phyloP scores from a whole-genome alignment of 2,329 filamentous ascomycete genomes.

The Cladosporium sp. region DNA sequence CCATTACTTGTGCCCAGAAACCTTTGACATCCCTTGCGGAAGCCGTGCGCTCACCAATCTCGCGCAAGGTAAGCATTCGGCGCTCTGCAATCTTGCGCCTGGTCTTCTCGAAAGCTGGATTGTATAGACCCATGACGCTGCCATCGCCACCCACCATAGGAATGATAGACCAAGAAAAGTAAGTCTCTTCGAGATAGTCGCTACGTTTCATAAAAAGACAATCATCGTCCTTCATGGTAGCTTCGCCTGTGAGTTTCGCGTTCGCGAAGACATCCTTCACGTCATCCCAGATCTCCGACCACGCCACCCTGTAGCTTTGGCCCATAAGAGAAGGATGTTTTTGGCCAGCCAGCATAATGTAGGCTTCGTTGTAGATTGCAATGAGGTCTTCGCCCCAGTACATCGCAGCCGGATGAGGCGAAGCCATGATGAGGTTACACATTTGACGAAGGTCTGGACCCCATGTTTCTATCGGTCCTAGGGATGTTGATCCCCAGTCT shows the following conservation, averaged over 20 bases:
- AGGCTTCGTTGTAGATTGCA: constrained; percentile 68
- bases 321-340: constrained; percentile 78
- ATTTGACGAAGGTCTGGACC: constrained; percentile 65
- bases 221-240: constrained; percentile 81
- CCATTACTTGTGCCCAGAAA: constrained; percentile 68
- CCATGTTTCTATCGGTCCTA: constrained; percentile 75
- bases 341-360: constrained; percentile 64
- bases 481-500: constrained; percentile 67
- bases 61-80: constrained; percentile 71
- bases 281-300: constrained; percentile 70
- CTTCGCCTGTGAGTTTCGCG: constrained; percentile 66
- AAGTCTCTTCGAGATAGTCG: constrained; percentile 70
- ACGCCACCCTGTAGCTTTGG: constrained; percentile 60
- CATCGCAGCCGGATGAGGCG: constrained; percentile 52
- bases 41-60: constrained; percentile 71
- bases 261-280: constrained; percentile 63
- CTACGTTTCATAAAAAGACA: constrained; percentile 66
- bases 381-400: constrained; percentile 72
- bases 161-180: constrained; percentile 78
- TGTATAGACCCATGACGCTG: constrained; percentile 68
- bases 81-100: constrained; percentile 71
- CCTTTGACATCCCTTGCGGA: constrained; percentile 65
- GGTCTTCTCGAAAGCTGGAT: constrained; percentile 78
- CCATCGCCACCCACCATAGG: constrained; percentile 71
- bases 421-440: constrained; percentile 78